Evolutionary conservation across 106 monocot genomes (phyloP), one percentile per base, ranked within the genome.

Genomic region (Dactylorhiza incarnata): DNA sequence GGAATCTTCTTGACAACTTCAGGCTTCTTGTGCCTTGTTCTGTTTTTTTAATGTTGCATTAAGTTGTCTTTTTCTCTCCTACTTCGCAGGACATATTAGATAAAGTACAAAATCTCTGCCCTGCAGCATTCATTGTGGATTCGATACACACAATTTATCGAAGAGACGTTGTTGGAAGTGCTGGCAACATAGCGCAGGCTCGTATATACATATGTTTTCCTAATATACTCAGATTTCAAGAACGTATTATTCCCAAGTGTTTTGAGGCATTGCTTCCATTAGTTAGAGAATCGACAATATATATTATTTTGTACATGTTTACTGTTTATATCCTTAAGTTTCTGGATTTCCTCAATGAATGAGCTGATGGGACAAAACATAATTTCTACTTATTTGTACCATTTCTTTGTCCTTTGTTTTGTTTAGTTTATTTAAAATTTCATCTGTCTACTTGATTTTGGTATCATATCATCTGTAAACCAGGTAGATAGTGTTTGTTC

Each of bases 81-180:
- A 25, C 44, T 73, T 73, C 74, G 45, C 82, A 99, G 99, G 99
- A 99, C 79, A 94, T 99, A 72, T 83, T 99, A 78, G 89, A 89
- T 20, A 94, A 89, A 81, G 84, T 86, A 54, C 81, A 86, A 73
- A 65, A 53, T 23, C 79, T 90, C 6, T 83, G 86, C 59, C 94
- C 99, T 10, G 77, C 68, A 78, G 91, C 88, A 81, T 83, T 99
- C 76, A 85, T 99, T 82, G 83, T 99, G 48, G 99, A 99, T 85
- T 99, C 99, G 12, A 89, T 99, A 83, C 94, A 99, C 71, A 99
- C 99, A 56, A 88, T 99, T 68, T 94, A 99, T 76, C 72, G 94
- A 52, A 88, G 78, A 82, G 87, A 84, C 49, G 75, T 94, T 75
- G 44, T 86, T 56, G 94, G 94, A 74, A 99, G 94, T 89, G 91